Base-by-base conservation (phyloP, 768 basidiomycete species). In the Sporobolomyces pararoseus region DNA sequence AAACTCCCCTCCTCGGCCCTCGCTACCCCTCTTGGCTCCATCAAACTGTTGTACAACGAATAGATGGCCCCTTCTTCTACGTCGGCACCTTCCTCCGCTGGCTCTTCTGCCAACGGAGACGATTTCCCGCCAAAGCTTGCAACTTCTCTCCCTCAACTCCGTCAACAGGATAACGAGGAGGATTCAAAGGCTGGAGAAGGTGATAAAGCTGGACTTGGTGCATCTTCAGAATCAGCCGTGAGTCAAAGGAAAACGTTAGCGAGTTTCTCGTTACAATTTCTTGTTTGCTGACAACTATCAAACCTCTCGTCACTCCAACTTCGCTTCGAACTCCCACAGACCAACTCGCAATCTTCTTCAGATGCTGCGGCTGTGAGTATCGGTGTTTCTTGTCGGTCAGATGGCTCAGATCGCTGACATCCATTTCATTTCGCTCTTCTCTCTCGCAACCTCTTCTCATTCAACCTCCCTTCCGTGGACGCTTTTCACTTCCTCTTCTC, bases 191-290 rank as follows among this genome's bases (percentile, higher is more conserved):
- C 39, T 32, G 16, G 27, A 13, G 23, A 46, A 54, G 52, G n/a
- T 0, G 58, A 64, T 34, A 47, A 61, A 47, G 47, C 17, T n/a
- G 68, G 68, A 12, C 63, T 65, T 44, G 46, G 52, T 14, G 68
- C 65, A 31, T 49, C 69, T 25, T 62, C 64, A 44, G 72, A 73
- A 57, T 65, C 66, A 37, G 72, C 72, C 44, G 72, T 73, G 32
- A 32, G 71, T 63, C 39, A 9, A 9, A n/a, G n/a, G n/a, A n/a
- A n/a, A n/a, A n/a, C n/a, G n/a, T n/a, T n/a, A n/a, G n/a, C n/a
- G 32, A 14, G 19, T 10, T 21, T 27, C 54, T 19, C 29, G 14
- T 13, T 6, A n/a, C 21, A 23, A 16, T 0, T n/a, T 13, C 17
- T 34, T 16, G 23, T 19, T 31, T 32, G 31, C 17, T 37, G 44